A percentile compares a stretch with the other conserved stretches of the same genome.
Conservation (phyloP, 2,329 filamentous ascomycete species). For the Fusarium pseudograminearum region DNA sequence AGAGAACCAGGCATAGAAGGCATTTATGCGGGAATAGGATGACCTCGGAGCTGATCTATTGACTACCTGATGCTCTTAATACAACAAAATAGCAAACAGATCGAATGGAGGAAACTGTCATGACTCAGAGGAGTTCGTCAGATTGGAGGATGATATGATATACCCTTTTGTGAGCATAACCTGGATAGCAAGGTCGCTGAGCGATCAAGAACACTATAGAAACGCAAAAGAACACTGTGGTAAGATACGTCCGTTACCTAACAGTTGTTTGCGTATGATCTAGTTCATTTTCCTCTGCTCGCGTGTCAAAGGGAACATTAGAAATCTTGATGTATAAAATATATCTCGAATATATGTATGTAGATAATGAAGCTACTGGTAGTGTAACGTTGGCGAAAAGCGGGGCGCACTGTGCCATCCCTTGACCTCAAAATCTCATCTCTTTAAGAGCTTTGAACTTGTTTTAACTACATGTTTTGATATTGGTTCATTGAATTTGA, state of each 20-base stretch:
- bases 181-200: slow-evolving; percentile 3
- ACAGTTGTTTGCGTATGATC: not conserved
- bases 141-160: slow-evolving; percentile 33
- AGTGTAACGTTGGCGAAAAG: slow-evolving; percentile 24
- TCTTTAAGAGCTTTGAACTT: slow-evolving; percentile 22
- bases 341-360: not conserved
- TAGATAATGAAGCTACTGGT: not conserved
- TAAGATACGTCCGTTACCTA: not conserved
- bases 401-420: slow-evolving; percentile 46
- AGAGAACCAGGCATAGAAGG: slow-evolving; percentile 13
- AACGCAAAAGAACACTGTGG: not conserved
- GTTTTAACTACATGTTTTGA: slow-evolving; percentile 8
- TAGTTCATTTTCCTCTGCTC: not conserved
- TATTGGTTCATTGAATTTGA: not conserved
- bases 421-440: slow-evolving; percentile 39
- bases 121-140: not conserved
- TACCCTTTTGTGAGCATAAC: slow-evolving; percentile 27
- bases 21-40: not conserved
- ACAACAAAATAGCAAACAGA: not conserved
- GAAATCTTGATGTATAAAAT: not conserved
- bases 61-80: not conserved
- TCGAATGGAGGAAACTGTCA: not conserved
- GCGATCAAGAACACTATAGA: slow-evolving; percentile 4
- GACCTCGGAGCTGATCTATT: not conserved
- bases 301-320: not conserved